Base-by-base conservation (phyloP, 2,329 filamentous ascomycete genomes). In the Thelonectria olida region DNA sequence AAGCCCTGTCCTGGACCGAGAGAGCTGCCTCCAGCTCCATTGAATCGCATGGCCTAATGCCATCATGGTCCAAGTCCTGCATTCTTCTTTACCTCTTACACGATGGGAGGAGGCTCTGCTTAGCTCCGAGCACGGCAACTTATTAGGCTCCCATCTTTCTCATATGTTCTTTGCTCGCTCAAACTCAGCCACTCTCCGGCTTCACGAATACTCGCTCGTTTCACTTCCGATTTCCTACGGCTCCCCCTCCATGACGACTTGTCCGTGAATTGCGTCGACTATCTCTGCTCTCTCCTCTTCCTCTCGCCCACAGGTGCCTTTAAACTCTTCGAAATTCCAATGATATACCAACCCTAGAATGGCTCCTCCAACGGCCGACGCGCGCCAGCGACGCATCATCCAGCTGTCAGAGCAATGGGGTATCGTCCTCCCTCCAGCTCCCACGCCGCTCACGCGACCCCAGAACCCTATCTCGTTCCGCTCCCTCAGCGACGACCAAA, bases 351-450 rank as follows among this genome's bases (percentile, higher is more conserved):
- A 54, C 20, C 17, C 28, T 67, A 54, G 47, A 22, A 78, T 78
- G 76, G 65, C 74, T 53, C 65, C 71, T 45, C 64, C 71, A 39
- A 74, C 69, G 54, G 66, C 72, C 61, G 69, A 78, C 64, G 77
- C 75, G 55, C 81, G 82, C 63, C 78, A 80, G 60, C 73, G 76
- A 67, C 82, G 84, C 59, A 82, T 88, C 42, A 74, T 80, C 38
- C 78, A 81, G 65, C 76, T 88, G 19, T 82, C 83, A 4, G 74
- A 80, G 42, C 79, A 84, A 76, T 86, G 82, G 80, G 79, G 80
- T 48, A 75, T 87, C 64, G 71, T 72, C 34, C 67, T 78, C n/a
- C 79, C 79, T 23, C 76, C 76, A 13, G 72, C 78, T 4, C 77
- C 78, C 2, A 68, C 75, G 36, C 79, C 79, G 3, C 75, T 81